Base-by-base conservation (phyloP, 2,329 filamentous ascomycete genomes). In the Hymenotorrendiella dingleyae region DNA sequence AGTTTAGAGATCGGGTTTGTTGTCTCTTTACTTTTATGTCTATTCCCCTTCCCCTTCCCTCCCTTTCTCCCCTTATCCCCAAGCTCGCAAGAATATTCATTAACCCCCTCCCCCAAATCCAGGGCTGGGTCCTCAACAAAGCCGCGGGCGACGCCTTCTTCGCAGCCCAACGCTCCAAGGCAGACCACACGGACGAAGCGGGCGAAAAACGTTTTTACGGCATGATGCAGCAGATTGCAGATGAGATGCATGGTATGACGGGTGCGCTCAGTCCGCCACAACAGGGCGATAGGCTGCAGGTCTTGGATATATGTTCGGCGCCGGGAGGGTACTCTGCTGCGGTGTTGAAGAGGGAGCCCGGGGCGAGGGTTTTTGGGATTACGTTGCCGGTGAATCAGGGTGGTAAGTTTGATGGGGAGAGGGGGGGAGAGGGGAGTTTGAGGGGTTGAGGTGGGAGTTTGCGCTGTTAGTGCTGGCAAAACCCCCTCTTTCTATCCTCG, bases 111-210 rank as follows among this genome's bases (percentile, higher is more conserved):
- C 14, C 26, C 16, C 4, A 20, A 11, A 34, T 11, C 11, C 24
- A 56, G 49, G 52, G 52, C 9, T 52, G 74, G 71, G 68, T 69
- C 16, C 72, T 70, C 68, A 52, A 64, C 1, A 72, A 63, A 38
- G 52, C 62, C 1, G 49, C 58, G 27, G 72, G 67, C 1, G 69
- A 76, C 34, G 38, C 22, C 0, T 63, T 60, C 47, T 76, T 75
- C 53, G 35, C 60, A 36, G 58, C 54, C 3, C 67, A 71, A 48
- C 64, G 67, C 29, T 26, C 54, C 3, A 49, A 42, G 1, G 62
- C 68, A 7, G 69, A 72, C 47, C 54, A 62, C 1, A 38, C 59
- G 1, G 44, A 49, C 17, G 29, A 46, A 4, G 49, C 56, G 6
- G 43, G 28, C 3, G 49, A 49, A 7, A 28, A 16, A 0, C 49